Evolutionary conservation across 768 basidiomycete species (phyloP).

Genomic region (Suillus spraguei): DNA sequence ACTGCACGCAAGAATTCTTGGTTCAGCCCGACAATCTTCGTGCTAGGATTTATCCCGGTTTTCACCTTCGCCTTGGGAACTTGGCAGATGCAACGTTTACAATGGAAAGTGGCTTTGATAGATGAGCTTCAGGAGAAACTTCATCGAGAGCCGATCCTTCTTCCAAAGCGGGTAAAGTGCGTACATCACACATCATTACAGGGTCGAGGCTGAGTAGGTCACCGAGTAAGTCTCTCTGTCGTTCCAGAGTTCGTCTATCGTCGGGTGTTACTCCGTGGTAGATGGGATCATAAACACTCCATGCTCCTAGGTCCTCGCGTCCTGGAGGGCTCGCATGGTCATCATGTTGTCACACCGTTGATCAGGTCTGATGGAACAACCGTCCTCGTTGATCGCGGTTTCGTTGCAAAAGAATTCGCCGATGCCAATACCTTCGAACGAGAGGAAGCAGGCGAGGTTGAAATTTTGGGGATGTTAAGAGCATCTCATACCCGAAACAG

Average conservation of each 20-base stretch:
- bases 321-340: constrained; percentile 87
- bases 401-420: constrained; percentile 66
- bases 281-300: constrained; percentile 75
- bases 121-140: constrained; percentile 93
- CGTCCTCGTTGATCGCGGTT: constrained; percentile 91
- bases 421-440: constrained; percentile 31
- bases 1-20: constrained; percentile 60
- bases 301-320: constrained; percentile 86
- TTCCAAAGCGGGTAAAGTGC: constrained; percentile 90
- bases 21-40: constrained; percentile 69
- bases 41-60: constrained; percentile 85
- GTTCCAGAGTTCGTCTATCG: constrained; percentile 91
- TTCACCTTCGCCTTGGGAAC: constrained; percentile 88
- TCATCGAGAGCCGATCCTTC: constrained; percentile 68
- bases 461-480: constrained; percentile 86
- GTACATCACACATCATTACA: constrained; percentile 28
- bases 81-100: constrained; percentile 92
- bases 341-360: constrained; percentile 87
- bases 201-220: constrained; percentile 22
- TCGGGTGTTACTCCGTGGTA: constrained; percentile 77
- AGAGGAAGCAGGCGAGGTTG: constrained; percentile 57
- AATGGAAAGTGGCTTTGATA: constrained; percentile 95
- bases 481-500: constrained; percentile 70
- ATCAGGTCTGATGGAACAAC: constrained; percentile 79
- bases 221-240: constrained; percentile 55